Evolutionary conservation across 2,329 filamentous ascomycete genomes (phyloP), one percentile per base, ranked within the genome.

Genomic region (Aureobasidium sp.): DNA sequence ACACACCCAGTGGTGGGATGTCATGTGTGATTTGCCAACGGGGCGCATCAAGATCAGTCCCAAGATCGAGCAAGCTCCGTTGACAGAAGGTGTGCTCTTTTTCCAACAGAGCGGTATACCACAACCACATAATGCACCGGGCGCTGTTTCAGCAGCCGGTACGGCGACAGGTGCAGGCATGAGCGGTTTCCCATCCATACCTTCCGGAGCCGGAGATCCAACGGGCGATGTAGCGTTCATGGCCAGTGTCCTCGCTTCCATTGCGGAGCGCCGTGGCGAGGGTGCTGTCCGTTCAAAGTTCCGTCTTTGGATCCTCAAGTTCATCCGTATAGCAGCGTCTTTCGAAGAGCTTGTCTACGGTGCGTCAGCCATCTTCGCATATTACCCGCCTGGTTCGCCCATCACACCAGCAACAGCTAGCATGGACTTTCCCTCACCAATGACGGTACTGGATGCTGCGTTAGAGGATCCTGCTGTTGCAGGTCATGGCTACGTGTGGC

Each of bases 291-390:
- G 94, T 24, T 87, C 90, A 35, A 97, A 96, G 75, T 97, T 92
- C 89, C 85, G 92, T 19, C 89, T 91, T 64, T 99, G 94, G 86
- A 87, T 97, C n/a, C 81, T 88, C 62, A 94, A 92, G 72, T 97
- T 99, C 71, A 94, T 91, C 0, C 86, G 94, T 50, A 88, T 99
- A 52, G 87, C 94, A 1, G 91, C 94, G 1, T 90, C 92, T 14
- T 97, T 97, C 67, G 94, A 99, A 72, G 94, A 99, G 75, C 88
- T 85, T 39, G 94, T 99, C 4, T 99, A 96, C 70, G 95, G 94
- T 31, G 91, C 91, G 14, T 95, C 90, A 63, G 91, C 92, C 37
- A 80, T 99, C 37, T 90, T 92, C 70, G 90, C 96, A 63, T 90
- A 64, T 22, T 65, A 57, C 27, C 63, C 63, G 14, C 67, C 60